Percentiles rank a stretch among this genome's conserved stretches.
These are phyloP conservation scores for Dictyostelium purpureum DNA, from an alignment of 78 protist species.

Conservation along the genomic window DNA sequence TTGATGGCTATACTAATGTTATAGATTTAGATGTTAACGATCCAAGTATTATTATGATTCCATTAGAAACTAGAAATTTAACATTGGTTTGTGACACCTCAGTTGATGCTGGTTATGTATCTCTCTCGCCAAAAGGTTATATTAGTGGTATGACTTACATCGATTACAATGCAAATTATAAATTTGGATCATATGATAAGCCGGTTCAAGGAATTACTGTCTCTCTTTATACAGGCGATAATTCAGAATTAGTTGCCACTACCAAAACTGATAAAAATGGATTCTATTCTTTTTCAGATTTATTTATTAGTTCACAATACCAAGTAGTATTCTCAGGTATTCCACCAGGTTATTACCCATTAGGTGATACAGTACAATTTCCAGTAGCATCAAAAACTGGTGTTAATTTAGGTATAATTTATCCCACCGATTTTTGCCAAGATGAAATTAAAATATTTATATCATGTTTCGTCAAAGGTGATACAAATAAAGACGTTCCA, in stretches of 20 bases:
- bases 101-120: slow-evolving; percentile 36
- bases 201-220: slow-evolving; percentile 12
- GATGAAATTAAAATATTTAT: neutral
- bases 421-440: slow-evolving; percentile 15
- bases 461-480: slow-evolving; percentile 30
- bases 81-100: neutral
- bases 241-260: neutral
- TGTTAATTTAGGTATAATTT: slow-evolving; percentile 9
- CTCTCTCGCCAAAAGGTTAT: slow-evolving; percentile 14
- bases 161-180: slow-evolving; percentile 36
- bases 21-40: neutral
- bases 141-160: slow-evolving; percentile 27
- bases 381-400: slow-evolving; percentile 26
- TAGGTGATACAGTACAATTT: neutral
- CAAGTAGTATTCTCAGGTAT: slow-evolving; percentile 13
- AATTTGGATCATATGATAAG: neutral
- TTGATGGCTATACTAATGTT: neutral
- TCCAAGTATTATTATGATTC: neutral
- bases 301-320: slow-evolving; percentile 3
- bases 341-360: neutral
- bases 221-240: neutral
- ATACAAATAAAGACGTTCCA: neutral
- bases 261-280: slow-evolving; percentile 5
- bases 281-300: neutral
- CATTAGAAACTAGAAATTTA: neutral